Evolutionary conservation across 2,329 filamentous ascomycete species (phyloP).

Genomic region (Tolypocladium nubicola): DNA sequence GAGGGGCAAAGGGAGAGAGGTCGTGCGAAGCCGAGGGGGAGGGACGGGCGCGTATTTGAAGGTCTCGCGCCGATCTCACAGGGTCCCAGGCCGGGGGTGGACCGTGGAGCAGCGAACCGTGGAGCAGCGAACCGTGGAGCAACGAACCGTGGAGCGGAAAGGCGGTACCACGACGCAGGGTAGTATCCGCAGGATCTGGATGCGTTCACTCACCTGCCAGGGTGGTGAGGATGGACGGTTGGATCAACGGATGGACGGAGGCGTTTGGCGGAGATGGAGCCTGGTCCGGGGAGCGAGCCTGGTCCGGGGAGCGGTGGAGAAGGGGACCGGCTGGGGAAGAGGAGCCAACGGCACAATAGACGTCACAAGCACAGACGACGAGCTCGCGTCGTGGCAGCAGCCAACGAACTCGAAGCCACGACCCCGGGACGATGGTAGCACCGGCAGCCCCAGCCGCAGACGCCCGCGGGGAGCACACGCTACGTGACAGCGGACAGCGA

Average conservation of each 20-base stretch:
- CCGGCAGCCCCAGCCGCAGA: too few species aligned
- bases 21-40: neutral
- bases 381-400: neutral
- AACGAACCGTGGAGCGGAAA: too few species aligned
- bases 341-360: neutral
- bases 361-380: neutral
- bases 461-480: neutral
- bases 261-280: neutral
- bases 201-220: neutral
- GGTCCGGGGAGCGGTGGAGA: neutral
- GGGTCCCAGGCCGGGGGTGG: neutral
- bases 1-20: neutral
- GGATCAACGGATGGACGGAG: conserved; percentile 1
- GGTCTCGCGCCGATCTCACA: neutral
- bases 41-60: neutral
- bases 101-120: neutral
- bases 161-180: conserved; percentile 1
- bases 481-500: neutral
- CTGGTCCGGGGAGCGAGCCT: neutral
- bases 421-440: neutral
- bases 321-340: neutral
- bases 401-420: neutral
- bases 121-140: neutral
- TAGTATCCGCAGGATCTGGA: conserved; percentile 6
- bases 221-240: conserved; percentile 1